These are phyloP conservation scores for Verticillium nonalfalfae DNA, from an alignment of 2,329 filamentous ascomycete genomes.

Conservation along the genomic window DNA sequence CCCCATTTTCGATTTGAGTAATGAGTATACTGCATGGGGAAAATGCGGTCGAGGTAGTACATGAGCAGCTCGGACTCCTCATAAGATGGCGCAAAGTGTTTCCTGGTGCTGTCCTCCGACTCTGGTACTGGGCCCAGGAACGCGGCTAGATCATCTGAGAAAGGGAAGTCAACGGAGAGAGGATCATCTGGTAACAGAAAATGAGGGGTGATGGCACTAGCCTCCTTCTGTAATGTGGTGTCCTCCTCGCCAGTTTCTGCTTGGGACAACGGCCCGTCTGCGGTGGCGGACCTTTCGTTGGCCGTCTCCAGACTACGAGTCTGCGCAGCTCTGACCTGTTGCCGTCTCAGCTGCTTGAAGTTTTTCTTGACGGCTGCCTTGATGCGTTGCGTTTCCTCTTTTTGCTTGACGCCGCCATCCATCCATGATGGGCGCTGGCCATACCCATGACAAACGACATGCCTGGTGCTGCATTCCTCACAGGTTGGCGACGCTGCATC, in stretches of 20 bases:
- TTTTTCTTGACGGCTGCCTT: conserved; percentile 17
- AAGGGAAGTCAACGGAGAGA: background rate
- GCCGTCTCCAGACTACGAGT: background rate
- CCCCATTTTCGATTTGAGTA: conserved; percentile 10
- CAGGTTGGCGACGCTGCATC: conserved; percentile 17
- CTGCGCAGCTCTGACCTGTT: background rate
- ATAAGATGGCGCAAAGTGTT: background rate
- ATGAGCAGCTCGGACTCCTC: conserved; percentile 19
- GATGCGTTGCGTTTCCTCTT: conserved; percentile 18
- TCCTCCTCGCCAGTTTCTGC: background rate
- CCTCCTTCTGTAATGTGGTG: background rate
- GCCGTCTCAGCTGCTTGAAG: conserved; percentile 8
- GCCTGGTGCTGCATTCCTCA: conserved; percentile 14
- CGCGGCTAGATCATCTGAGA: background rate
- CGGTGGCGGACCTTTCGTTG: background rate
- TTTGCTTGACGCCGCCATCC: conserved; percentile 17
- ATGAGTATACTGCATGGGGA: conserved; percentile 18
- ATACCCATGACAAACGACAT: conserved; percentile 18
- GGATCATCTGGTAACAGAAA: background rate
- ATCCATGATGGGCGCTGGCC: conserved; percentile 27
- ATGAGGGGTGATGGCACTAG: background rate
- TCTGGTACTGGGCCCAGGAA: background rate
- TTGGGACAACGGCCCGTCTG: background rate
- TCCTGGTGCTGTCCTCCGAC: conserved; percentile 1
- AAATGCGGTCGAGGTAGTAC: conserved; percentile 21